These are phyloP conservation scores for Ustilago curta DNA, from an alignment of 1,284 basidiomycete species.

Conservation along the genomic window DNA sequence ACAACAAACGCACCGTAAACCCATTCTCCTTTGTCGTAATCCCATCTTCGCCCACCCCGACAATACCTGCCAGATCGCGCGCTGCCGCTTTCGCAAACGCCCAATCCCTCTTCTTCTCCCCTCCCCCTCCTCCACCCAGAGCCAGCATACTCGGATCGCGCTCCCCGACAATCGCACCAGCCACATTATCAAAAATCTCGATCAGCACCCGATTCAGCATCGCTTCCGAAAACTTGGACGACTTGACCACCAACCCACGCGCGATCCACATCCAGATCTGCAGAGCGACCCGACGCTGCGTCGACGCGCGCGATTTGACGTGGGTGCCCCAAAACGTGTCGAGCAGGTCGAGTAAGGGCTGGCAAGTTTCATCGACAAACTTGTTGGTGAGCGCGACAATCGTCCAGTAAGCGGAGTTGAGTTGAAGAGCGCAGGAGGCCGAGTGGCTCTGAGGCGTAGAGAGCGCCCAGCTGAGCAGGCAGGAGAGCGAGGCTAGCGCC, in stretches of 20 bases:
- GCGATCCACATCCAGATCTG: conserved; percentile 61
- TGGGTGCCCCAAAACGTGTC: conserved; percentile 48
- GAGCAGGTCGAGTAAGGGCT: conserved; percentile 33
- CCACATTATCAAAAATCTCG: conserved; percentile 48
- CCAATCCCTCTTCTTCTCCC: conserved; percentile 26
- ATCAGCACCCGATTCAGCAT: conserved; percentile 56
- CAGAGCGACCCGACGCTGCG: conserved; percentile 28
- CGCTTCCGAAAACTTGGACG: conserved; percentile 35
- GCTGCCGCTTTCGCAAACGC: conserved; percentile 31
- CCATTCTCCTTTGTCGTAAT: conserved; percentile 56
- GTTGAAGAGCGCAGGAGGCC: conserved; percentile 28
- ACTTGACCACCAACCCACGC: conserved; percentile 54
- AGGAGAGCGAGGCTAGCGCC: conserved; percentile 21
- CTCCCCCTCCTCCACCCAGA: not conserved
- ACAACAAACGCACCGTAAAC: conserved; percentile 66
- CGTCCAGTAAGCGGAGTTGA: conserved; percentile 34
- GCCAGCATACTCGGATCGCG: conserved; percentile 7
- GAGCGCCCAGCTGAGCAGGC: conserved; percentile 35
- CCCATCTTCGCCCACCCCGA: conserved; percentile 51
- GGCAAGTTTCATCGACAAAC: conserved; percentile 42
- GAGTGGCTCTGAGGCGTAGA: not conserved
- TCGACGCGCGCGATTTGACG: conserved; percentile 11
- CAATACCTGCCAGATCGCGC: conserved; percentile 30
- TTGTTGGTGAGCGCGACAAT: conserved; percentile 54
- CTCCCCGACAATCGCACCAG: conserved; percentile 4